A percentile compares a stretch with the other conserved stretches of the same genome.
Evolutionary conservation across 2,329 filamentous ascomycete genomes (phyloP).

Genomic region (Sporothrix brunneoviolacea): DNA sequence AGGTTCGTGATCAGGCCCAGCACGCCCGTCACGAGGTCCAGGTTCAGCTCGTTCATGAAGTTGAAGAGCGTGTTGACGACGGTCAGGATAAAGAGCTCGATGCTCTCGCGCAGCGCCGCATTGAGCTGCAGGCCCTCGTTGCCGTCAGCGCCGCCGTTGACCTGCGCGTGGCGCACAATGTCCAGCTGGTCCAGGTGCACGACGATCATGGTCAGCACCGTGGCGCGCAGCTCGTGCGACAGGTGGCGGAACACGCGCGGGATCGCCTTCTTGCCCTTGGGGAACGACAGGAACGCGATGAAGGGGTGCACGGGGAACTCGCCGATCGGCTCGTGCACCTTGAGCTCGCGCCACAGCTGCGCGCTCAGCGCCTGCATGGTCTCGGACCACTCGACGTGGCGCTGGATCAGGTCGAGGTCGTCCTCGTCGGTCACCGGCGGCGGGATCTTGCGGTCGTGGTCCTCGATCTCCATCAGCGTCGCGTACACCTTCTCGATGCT

Average conservation of each 20-base stretch:
- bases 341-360: conserved; percentile 77
- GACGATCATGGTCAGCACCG: conserved; percentile 90
- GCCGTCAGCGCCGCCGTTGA: conserved; percentile 47
- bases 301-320: conserved; percentile 78
- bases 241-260: conserved; percentile 92
- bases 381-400: conserved; percentile 73
- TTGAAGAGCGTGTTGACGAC: conserved; percentile 87
- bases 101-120: conserved; percentile 74
- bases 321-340: conserved; percentile 87
- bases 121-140: conserved; percentile 47
- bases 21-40: conserved; percentile 86
- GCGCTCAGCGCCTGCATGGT: conserved; percentile 65
- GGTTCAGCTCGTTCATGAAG: conserved; percentile 83
- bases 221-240: conserved; percentile 85
- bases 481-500: conserved; percentile 87
- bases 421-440: conserved; percentile 51
- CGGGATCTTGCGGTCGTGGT: conserved; percentile 79
- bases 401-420: conserved; percentile 62
- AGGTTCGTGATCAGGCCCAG: conserved; percentile 78
- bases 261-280: conserved; percentile 94
- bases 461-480: conserved; percentile 87
- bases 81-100: conserved; percentile 80
- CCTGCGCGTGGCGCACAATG: conserved; percentile 75
- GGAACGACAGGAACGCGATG: conserved; percentile 88
- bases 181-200: conserved; percentile 89